Conservation (phyloP, 345 rosid species). For the Boechera stricta region DNA sequence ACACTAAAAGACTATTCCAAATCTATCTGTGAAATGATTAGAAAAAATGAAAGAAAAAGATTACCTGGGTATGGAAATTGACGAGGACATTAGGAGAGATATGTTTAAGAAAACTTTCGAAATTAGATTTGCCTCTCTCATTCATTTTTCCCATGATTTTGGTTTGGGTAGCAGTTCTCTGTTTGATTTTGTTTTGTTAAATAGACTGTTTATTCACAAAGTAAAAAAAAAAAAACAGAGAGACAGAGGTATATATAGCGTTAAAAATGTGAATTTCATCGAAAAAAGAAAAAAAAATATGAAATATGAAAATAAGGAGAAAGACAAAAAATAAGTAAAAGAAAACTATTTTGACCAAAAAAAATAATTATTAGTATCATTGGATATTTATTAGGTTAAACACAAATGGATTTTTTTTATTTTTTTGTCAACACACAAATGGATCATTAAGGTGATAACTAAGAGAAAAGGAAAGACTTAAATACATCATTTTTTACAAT, state of each 20-base stretch:
- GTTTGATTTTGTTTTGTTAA: neutral
- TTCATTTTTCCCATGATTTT: neutral
- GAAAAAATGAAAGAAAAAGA: neutral
- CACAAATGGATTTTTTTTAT: neutral
- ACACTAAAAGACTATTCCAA: neutral
- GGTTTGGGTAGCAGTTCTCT: neutral
- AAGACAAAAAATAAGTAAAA: neutral
- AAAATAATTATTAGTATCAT: neutral
- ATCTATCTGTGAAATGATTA: neutral
- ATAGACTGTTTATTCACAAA: neutral
- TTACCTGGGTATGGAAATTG: constrained; percentile 9
- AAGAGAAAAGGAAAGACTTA: neutral
- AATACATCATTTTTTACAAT: neutral
- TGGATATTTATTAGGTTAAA: neutral
- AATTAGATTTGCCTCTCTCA: neutral
- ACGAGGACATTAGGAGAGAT: neutral
- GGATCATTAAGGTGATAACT: neutral
- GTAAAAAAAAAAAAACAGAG: neutral
- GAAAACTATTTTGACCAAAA: neutral
- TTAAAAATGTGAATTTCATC: neutral
- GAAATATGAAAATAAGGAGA: neutral
- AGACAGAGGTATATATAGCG: neutral
- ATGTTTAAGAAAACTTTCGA: constrained; percentile 14
- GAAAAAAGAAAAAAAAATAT: neutral
- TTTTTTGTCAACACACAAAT: neutral